Evolutionary conservation across 2,329 filamentous ascomycete genomes (phyloP).

Genomic region (Penicillium vulpinum): DNA sequence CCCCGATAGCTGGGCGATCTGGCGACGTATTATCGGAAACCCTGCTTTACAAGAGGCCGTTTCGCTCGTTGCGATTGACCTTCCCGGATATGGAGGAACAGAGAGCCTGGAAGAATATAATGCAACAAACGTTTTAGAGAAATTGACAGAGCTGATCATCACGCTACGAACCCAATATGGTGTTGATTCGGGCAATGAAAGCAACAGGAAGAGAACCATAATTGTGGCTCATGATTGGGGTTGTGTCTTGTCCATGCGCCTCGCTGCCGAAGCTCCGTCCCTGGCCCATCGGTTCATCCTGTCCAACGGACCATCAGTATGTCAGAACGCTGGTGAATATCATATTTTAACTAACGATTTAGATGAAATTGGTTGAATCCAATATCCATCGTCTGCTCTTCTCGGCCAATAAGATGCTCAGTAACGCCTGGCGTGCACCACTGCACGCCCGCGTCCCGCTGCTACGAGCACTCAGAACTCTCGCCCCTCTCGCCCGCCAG

Average conservation of each 20-base stretch:
- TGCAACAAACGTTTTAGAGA: constrained; percentile 54
- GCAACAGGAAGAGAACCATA: constrained; percentile 47
- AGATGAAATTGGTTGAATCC: constrained; percentile 46
- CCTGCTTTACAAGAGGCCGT: constrained; percentile 40
- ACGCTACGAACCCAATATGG: constrained; percentile 51
- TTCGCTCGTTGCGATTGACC: constrained; percentile 56
- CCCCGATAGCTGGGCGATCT: constrained; percentile 59
- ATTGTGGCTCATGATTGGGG: constrained; percentile 60
- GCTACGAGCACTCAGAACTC: constrained; percentile 43
- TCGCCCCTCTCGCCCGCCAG: constrained; percentile 53
- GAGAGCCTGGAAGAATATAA: constrained; percentile 53
- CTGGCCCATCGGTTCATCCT: constrained; percentile 59
- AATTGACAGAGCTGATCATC: constrained; percentile 55
- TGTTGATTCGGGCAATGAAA: constrained; percentile 29
- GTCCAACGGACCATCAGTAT: constrained; percentile 55
- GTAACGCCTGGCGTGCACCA: constrained; percentile 49
- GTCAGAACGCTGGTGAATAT: constrained; percentile 19
- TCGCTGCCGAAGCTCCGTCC: constrained; percentile 59
- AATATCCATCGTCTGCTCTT: constrained; percentile 45
- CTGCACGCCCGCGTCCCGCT: constrained; percentile 47
- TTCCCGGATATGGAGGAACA: constrained; percentile 61
- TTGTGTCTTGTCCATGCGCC: constrained; percentile 52
- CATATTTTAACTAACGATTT: not conserved
- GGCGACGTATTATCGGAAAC: constrained; percentile 51
- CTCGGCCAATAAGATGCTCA: constrained; percentile 53